Evolutionary conservation across 768 basidiomycete species (phyloP).

Genomic region (Hygrophorus russula): DNA sequence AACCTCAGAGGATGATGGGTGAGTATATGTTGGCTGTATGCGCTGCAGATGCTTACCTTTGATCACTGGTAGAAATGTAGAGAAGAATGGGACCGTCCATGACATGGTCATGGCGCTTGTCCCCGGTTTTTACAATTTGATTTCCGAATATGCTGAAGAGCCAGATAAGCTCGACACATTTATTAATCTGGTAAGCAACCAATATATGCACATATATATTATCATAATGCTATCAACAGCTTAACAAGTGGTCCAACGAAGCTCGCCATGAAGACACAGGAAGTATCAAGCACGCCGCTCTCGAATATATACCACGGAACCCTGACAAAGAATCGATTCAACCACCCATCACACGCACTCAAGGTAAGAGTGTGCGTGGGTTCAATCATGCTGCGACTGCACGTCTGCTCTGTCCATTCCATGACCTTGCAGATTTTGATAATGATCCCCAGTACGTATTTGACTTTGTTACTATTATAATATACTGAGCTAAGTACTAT

Average conservation of each 20-base stretch:
- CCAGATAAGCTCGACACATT: not conserved
- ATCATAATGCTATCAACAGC: not conserved
- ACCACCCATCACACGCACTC: not conserved
- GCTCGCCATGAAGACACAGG: conserved; percentile 1
- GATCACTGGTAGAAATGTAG: too few species aligned
- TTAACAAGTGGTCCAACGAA: not conserved
- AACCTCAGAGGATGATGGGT: too few species aligned
- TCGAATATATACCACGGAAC: conserved; percentile 1
- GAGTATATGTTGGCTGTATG: too few species aligned
- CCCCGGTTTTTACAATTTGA: not conserved
- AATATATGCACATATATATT: not conserved
- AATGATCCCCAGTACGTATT: not conserved
- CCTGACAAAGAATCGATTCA: not conserved
- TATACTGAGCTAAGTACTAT: not conserved
- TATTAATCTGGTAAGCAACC: not conserved
- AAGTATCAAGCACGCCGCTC: not conserved
- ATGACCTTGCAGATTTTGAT: not conserved
- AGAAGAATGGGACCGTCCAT: too few species aligned
- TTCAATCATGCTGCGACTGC: conserved; percentile 2
- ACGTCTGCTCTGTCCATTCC: not conserved
- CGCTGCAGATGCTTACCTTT: too few species aligned
- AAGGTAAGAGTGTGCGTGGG: too few species aligned
- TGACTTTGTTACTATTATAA: not conserved
- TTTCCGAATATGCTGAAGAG: not conserved
- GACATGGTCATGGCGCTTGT: not conserved